Percentiles rank a stretch among this genome's conserved stretches.
These are phyloP conservation scores for Tylopilus felleus DNA, from an alignment of 768 basidiomycete species.

Conservation along the genomic window DNA sequence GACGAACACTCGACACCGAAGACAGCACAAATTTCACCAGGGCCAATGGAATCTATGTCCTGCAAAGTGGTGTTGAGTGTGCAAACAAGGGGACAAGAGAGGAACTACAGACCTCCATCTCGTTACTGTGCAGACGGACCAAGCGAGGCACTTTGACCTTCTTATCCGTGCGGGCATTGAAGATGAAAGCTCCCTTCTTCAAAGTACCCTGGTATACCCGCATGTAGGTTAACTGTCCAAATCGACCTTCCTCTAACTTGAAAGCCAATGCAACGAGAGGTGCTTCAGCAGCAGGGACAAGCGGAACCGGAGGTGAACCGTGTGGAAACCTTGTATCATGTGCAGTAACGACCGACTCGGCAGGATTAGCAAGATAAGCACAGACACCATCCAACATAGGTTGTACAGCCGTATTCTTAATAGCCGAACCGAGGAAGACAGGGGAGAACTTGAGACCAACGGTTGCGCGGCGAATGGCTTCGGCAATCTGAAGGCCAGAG, in stretches of 20 bases:
- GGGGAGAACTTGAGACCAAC: constrained; percentile 88
- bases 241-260: constrained; percentile 97
- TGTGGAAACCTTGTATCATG: constrained; percentile 74
- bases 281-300: constrained; percentile 79
- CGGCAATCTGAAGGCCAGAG: constrained; percentile 65
- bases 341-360: constrained; percentile 74
- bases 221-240: constrained; percentile 98
- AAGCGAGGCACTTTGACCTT: constrained; percentile 94
- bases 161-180: constrained; percentile 92
- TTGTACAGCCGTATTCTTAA: constrained; percentile 96
- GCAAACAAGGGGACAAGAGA: neutral
- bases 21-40: constrained; percentile 98
- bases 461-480: constrained; percentile 87
- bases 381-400: constrained; percentile 93
- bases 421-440: constrained; percentile 94
- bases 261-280: constrained; percentile 94
- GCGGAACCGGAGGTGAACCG: constrained; percentile 63
- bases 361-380: constrained; percentile 88
- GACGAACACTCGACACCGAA: constrained; percentile 98
- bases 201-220: constrained; percentile 94
- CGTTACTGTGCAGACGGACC: constrained; percentile 97
- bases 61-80: constrained; percentile 27
- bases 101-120: constrained; percentile 80
- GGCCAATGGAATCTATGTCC: constrained; percentile 92
- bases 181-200: constrained; percentile 82